phyloP scores from a whole-genome alignment of 768 basidiomycete genomes.

The Coprinellus aureogranulatus region DNA sequence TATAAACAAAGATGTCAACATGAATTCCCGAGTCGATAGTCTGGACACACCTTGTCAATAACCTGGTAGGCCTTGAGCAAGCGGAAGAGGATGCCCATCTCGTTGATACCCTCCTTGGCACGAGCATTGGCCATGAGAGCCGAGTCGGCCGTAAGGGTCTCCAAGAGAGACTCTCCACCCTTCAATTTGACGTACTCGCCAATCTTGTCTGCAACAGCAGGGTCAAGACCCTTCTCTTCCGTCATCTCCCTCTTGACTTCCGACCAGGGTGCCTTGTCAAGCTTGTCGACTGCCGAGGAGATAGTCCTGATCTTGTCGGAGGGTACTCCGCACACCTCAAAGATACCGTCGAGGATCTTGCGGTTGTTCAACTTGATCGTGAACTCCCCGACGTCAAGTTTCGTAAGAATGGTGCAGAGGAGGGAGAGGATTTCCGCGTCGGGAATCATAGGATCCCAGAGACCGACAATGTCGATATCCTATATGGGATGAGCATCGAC shows the following conservation, averaged over 20 bases:
- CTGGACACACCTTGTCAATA: slow-evolving; percentile 59
- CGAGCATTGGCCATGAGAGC: slow-evolving; percentile 64
- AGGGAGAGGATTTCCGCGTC: slow-evolving; percentile 89
- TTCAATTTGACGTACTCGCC: slow-evolving; percentile 96
- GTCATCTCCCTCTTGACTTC: slow-evolving; percentile 98
- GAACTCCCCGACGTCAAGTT: slow-evolving; percentile 90
- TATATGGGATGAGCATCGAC: slow-evolving; percentile 25
- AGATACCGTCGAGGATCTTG: slow-evolving; percentile 95
- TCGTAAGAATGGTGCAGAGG: slow-evolving; percentile 74
- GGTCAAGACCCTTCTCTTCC: slow-evolving; percentile 86
- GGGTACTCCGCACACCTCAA: slow-evolving; percentile 94
- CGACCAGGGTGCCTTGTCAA: slow-evolving; percentile 94
- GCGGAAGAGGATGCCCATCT: slow-evolving; percentile 83
- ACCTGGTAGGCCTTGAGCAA: slow-evolving; percentile 81
- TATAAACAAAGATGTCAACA: slow-evolving; percentile 27
- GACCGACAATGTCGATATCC: slow-evolving; percentile 95
- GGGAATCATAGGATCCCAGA: slow-evolving; percentile 95
- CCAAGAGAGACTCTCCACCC: slow-evolving; percentile 78
- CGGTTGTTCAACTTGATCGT: slow-evolving; percentile 97
- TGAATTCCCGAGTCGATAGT: not conserved
- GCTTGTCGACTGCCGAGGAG: slow-evolving; percentile 95
- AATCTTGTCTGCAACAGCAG: slow-evolving; percentile 83
- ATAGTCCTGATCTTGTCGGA: slow-evolving; percentile 85
- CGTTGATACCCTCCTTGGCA: slow-evolving; percentile 79
- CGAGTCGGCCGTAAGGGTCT: slow-evolving; percentile 62